Conservation (phyloP, 2,329 filamentous ascomycete species). For the Fusarium sp. region DNA sequence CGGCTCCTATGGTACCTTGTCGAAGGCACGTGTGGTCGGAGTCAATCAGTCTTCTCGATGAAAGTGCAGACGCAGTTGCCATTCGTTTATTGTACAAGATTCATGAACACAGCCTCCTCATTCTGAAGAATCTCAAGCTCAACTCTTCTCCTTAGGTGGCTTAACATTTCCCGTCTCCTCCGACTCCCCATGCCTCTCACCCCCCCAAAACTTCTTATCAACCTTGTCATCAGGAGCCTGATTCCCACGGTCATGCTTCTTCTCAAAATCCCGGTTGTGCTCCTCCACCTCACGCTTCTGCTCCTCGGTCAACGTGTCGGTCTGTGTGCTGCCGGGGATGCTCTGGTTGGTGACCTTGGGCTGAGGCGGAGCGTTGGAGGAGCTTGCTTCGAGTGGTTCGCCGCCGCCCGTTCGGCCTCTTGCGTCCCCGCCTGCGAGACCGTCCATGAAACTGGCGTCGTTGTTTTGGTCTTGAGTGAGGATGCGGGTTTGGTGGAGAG, state of each 20-base stretch:
- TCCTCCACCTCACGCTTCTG: conserved; percentile 64
- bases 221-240: conserved; percentile 59
- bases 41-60: neutral
- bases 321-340: conserved; percentile 47
- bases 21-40: neutral
- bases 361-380: conserved; percentile 49
- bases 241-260: conserved; percentile 58
- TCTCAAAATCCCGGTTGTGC: conserved; percentile 66
- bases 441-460: conserved; percentile 34
- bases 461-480: conserved; percentile 19
- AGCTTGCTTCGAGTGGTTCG: conserved; percentile 46
- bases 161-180: neutral
- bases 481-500: conserved; percentile 9
- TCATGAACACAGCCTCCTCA: fast-evolving
- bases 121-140: neutral
- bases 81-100: neutral
- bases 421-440: conserved; percentile 43
- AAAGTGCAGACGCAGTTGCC: no score
- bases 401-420: conserved; percentile 53
- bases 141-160: conserved; percentile 3
- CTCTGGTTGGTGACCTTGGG: conserved; percentile 62
- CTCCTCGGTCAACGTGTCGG: conserved; percentile 54
- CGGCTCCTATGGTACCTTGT: neutral
- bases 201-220: conserved; percentile 62
- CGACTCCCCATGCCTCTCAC: conserved; percentile 12